phyloP scores from a whole-genome alignment of 75 land plant species.

The Cunninghamia lanceolata region DNA sequence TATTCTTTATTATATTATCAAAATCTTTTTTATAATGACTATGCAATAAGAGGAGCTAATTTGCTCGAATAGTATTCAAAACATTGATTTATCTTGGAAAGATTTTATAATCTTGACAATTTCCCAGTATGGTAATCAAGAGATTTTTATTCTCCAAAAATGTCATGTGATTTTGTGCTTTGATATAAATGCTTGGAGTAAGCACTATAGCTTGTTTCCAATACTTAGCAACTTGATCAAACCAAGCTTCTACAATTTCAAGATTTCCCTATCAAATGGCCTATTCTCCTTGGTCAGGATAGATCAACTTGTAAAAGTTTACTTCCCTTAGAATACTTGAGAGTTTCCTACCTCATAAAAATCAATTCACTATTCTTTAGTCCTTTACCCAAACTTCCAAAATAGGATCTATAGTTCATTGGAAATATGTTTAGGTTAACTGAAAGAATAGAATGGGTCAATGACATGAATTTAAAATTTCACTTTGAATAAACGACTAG shows the following conservation, averaged over 20 bases:
- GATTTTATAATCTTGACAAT: too few relatives aligned
- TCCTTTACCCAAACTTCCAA: background rate
- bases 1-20: too few relatives aligned
- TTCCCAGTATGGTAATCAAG: too few relatives aligned
- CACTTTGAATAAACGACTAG: background rate
- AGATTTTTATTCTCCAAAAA: too few relatives aligned
- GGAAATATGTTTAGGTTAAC: too few relatives aligned
- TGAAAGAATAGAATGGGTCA: too few relatives aligned
- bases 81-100: too few relatives aligned
- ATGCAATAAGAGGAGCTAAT: too few relatives aligned
- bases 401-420: too few relatives aligned
- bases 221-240: slow-evolving; percentile 26
- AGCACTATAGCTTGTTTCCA: slow-evolving; percentile 28
- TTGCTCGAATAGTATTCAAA: too few relatives aligned
- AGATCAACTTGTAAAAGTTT: background rate
- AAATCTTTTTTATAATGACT: too few relatives aligned
- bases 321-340: slow-evolving; percentile 23
- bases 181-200: background rate
- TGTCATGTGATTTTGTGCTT: too few relatives aligned
- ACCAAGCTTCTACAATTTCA: slow-evolving; percentile 25
- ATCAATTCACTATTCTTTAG: slow-evolving; percentile 14
- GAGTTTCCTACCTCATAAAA: slow-evolving; percentile 26
- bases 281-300: slow-evolving; percentile 21
- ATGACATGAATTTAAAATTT: background rate
- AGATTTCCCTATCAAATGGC: slow-evolving; percentile 13